These are phyloP conservation scores for Nakaseomyces uthaithaninus DNA, from an alignment of 1,139 yeast species.

Conservation along the genomic window DNA sequence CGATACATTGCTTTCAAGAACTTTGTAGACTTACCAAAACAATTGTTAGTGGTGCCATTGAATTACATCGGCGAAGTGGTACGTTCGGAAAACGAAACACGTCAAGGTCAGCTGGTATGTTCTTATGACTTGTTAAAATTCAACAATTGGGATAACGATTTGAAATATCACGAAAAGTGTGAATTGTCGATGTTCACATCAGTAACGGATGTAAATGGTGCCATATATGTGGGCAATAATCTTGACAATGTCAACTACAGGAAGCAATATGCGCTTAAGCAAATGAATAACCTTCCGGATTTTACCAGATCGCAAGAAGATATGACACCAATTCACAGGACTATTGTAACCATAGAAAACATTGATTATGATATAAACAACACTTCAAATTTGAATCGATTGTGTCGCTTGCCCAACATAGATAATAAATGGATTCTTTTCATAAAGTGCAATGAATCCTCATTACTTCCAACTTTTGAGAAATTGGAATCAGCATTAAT, in stretches of 20 bases:
- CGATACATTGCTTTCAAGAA: conserved; percentile 12
- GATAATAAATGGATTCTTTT: conserved; percentile 37
- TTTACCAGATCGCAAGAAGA: neutral
- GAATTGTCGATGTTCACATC: conserved; percentile 80
- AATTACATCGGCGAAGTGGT: conserved; percentile 14
- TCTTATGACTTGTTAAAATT: conserved; percentile 31
- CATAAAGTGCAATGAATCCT: conserved; percentile 46
- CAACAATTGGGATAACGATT: conserved; percentile 66
- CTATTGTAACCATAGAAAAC: conserved; percentile 11
- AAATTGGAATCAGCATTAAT: conserved; percentile 9
- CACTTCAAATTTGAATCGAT: conserved; percentile 16
- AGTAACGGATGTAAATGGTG: conserved; percentile 49
- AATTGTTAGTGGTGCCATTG: conserved; percentile 26
- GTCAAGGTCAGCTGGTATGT: conserved; percentile 26
- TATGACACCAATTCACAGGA: neutral
- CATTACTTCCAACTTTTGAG: conserved; percentile 27
- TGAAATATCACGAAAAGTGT: conserved; percentile 62
- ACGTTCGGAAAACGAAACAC: conserved; percentile 13
- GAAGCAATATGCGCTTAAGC: neutral
- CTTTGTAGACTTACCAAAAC: conserved; percentile 16
- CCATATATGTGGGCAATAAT: conserved; percentile 77
- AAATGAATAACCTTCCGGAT: neutral
- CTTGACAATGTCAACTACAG: conserved; percentile 36
- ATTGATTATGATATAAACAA: conserved; percentile 16
- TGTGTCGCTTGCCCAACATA: conserved; percentile 30